Conservation (phyloP, 1,284 basidiomycete genomes). For the Porphyrellus sp. region DNA sequence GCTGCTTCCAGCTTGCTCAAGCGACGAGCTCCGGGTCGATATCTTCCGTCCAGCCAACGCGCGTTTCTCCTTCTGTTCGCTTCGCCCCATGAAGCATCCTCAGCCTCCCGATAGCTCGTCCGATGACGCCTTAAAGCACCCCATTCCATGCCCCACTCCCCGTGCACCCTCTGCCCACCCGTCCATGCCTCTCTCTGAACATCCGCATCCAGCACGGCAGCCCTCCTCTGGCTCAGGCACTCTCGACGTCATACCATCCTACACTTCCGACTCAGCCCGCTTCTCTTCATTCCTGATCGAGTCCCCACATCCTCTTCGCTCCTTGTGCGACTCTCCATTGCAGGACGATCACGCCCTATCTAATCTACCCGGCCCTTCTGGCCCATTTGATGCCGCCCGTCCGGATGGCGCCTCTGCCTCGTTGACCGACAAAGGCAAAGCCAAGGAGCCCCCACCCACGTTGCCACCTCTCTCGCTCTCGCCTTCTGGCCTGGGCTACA, state of each 20-base stretch:
- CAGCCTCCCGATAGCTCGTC: slow-evolving; percentile 52
- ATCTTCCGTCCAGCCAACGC: not conserved
- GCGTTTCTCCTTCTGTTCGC: slow-evolving; percentile 17
- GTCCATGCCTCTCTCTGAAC: slow-evolving; percentile 16
- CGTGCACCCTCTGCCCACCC: slow-evolving; percentile 20
- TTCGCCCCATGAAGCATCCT: slow-evolving; percentile 40
- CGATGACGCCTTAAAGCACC: slow-evolving; percentile 16
- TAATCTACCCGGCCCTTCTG: slow-evolving; percentile 29
- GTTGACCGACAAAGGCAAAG: slow-evolving; percentile 51
- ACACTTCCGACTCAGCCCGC: slow-evolving; percentile 34
- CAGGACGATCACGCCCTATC: slow-evolving; percentile 20
- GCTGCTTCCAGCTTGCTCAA: slow-evolving; percentile 29
- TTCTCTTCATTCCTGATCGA: not conserved
- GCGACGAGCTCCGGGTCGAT: slow-evolving; percentile 11
- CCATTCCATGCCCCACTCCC: slow-evolving; percentile 15
- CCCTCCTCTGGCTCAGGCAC: slow-evolving; percentile 31
- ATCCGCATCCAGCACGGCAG: slow-evolving; percentile 9
- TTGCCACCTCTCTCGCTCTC: slow-evolving; percentile 63
- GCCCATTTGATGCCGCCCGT: slow-evolving; percentile 12
- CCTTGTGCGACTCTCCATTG: slow-evolving; percentile 9
- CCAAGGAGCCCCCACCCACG: slow-evolving; percentile 54
- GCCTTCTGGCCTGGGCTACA: slow-evolving; percentile 48
- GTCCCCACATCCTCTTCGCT: not conserved
- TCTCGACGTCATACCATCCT: slow-evolving; percentile 48
- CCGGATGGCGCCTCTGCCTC: slow-evolving; percentile 21